Evolutionary conservation across 225 moss, liverwort and hornwort species (phyloP).

Genomic region (Ulota crispa): DNA sequence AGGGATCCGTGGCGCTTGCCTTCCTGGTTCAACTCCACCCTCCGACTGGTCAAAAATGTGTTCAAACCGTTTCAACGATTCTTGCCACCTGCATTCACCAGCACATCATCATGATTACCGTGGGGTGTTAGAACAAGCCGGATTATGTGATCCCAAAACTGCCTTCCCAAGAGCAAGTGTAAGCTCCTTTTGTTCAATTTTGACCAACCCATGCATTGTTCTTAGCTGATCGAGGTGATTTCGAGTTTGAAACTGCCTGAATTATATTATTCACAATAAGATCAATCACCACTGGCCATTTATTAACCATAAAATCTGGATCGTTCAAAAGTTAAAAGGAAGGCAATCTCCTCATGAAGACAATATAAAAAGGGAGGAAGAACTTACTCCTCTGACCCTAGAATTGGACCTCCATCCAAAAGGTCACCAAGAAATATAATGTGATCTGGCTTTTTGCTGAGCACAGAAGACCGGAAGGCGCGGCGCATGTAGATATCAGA

Average conservation of each 20-base stretch:
- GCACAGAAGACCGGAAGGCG: slow-evolving; percentile 75
- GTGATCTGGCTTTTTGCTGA: slow-evolving; percentile 60
- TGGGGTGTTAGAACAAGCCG: background rate
- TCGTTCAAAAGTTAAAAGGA: background rate
- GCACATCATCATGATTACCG: slow-evolving; percentile 16
- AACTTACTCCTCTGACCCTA: slow-evolving; percentile 56
- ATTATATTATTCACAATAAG: background rate
- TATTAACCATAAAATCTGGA: background rate
- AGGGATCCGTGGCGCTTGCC: slow-evolving; percentile 46
- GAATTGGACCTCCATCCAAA: slow-evolving; percentile 63
- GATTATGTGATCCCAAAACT: background rate
- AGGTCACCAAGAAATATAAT: slow-evolving; percentile 73
- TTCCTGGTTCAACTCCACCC: slow-evolving; percentile 52
- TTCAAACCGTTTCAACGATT: slow-evolving; percentile 61
- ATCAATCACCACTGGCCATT: background rate
- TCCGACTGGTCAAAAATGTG: slow-evolving; percentile 79
- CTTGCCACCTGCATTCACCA: slow-evolving; percentile 58
- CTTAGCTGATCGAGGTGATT: background rate
- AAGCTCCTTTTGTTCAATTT: background rate
- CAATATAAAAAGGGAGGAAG: background rate
- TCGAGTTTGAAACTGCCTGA: background rate
- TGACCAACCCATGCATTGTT: background rate
- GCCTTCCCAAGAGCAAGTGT: background rate
- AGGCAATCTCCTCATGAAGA: slow-evolving; percentile 11
- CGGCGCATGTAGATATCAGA: slow-evolving; percentile 87